Base-by-base conservation (phyloP, 768 basidiomycete species). In the Leucocoprinus birnbaumii region DNA sequence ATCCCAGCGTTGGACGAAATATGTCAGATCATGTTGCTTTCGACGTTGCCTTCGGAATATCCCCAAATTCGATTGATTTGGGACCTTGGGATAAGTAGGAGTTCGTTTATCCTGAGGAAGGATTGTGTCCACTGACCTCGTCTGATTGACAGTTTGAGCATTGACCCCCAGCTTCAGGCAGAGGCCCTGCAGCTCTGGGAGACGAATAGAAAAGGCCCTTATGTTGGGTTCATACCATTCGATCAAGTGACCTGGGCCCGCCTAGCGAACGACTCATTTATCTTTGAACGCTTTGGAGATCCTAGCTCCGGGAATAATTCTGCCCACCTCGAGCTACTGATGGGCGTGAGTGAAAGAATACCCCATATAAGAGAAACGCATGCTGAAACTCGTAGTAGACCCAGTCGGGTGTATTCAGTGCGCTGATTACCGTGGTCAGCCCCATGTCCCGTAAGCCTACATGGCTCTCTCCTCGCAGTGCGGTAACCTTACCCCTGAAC, bases 361-460 rank as follows among this genome's bases (percentile, higher is more conserved):
- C 3, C 18, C 42, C 9, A 24, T 40, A 21, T 10, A 4, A 4
- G 18, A 18, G 10, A 24, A 4, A 34, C 16, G 24, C 1, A n/a
- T 37, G 4, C 31, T 31, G 21, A 11, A 19, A 22, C 13, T n/a
- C 10, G 3, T 24, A 8, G 55, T 63, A 25, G 51, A 62, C 18
- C 21, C 59, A 21, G 59, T 44, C 8, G 59, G 59, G 61, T 47
- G 63, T 63, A 53, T 45, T 68, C 22, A 57, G 57, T 11, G 50
- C 63, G 31, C 35, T 51, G 2, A 55, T 63, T 1, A 53, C 49
- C 18, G 52, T 71, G 22, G 61, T 66, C 10, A 63, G 65, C 5
- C 69, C 72, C 8, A 46, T 60, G 26, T 65, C 69, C 10, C 65
- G 69, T 66, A 25, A 25, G 50, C n/a, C n/a, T 42, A 25, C 31